Evolutionary conservation across 78 protist genomes (phyloP), one percentile per base, ranked within the genome.

Genomic region (Tieghemostelium lacteum): DNA sequence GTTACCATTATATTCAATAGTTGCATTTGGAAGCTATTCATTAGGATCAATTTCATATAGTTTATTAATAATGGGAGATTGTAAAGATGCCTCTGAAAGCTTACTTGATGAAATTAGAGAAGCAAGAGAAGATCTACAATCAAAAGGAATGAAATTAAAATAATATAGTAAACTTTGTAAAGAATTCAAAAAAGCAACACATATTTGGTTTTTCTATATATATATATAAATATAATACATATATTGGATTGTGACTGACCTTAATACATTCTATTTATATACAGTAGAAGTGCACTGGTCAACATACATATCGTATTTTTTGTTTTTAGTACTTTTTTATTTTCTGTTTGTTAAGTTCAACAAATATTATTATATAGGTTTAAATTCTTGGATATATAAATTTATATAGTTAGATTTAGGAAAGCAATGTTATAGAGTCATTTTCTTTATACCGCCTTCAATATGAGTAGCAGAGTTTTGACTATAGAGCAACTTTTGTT

Each of bases 31-130:
- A 58, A 69, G 78, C 42, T 83, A 83, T 55, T 83, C 89, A 57
- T 60, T 83, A 45, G 89, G 77, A n/a, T 71, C 75, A 28, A 83
- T 83, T 42, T 40, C 80, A 58, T 83, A 69, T 58, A 83, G 69
- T 60, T 33, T 83, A 3, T 67, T 83, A 39, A 83, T 83, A 40
- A 83, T 83, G 89, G 69, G 73, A n/a, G 89, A 83, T 57, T 83
- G 89, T 33, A 83, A 69, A 69, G 89, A 83, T 45, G 89, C 89
- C 3, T 26, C 75, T 10, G 89, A 83, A 14, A 83, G 89, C 69
- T 69, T 83, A 83, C 58, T 58, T 31, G 89, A 83, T 69, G 89
- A 83, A 69, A 69, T 83, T 31, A 83, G 69, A 42, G 89, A 83
- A 45, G 89, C 89, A 26, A 83, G 58, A 42, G 55, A 54, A 83